Conservation (phyloP, 352 stramenopile species). For the Phytophthora litchii region DNA sequence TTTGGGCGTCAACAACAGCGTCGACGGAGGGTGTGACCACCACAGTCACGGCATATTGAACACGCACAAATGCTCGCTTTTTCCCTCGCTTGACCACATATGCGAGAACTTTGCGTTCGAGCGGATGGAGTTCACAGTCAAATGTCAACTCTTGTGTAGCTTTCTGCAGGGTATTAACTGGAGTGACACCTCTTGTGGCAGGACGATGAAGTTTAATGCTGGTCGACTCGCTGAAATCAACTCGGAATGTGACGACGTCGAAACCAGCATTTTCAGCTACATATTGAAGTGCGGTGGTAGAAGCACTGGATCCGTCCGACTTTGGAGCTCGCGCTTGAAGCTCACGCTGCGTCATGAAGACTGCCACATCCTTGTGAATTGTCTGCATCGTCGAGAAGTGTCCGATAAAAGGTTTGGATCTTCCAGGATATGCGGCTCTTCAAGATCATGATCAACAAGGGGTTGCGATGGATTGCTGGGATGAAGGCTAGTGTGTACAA, state of each 20-base stretch:
- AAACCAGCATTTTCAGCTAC: slow-evolving; percentile 48
- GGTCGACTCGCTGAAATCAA: slow-evolving; percentile 50
- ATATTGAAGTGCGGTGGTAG: slow-evolving; percentile 44
- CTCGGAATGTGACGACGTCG: slow-evolving; percentile 38
- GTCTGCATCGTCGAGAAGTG: slow-evolving; percentile 20
- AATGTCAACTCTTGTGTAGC: slow-evolving; percentile 21
- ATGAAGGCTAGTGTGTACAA: no score
- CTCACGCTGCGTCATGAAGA: slow-evolving; percentile 34
- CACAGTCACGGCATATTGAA: slow-evolving; percentile 35
- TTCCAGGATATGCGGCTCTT: slow-evolving; percentile 17
- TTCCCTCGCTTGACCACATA: slow-evolving; percentile 29
- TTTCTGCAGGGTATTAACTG: slow-evolving; percentile 2
- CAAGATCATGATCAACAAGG: slow-evolving; percentile 7
- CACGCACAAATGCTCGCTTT: slow-evolving; percentile 52
- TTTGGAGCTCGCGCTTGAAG: slow-evolving; percentile 13
- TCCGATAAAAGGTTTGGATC: slow-evolving; percentile 1
- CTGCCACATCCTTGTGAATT: slow-evolving; percentile 39
- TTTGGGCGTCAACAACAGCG: slow-evolving; percentile 7
- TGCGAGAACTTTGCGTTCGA: slow-evolving; percentile 44
- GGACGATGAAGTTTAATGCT: slow-evolving; percentile 42
- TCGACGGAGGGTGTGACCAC: slow-evolving; percentile 20
- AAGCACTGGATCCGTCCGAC: background rate
- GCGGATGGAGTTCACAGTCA: slow-evolving; percentile 36
- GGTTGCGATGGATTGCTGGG: no score
- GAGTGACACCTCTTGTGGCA: background rate